Base-by-base conservation (phyloP, 116 monocot species). In the Iris pallida region DNA sequence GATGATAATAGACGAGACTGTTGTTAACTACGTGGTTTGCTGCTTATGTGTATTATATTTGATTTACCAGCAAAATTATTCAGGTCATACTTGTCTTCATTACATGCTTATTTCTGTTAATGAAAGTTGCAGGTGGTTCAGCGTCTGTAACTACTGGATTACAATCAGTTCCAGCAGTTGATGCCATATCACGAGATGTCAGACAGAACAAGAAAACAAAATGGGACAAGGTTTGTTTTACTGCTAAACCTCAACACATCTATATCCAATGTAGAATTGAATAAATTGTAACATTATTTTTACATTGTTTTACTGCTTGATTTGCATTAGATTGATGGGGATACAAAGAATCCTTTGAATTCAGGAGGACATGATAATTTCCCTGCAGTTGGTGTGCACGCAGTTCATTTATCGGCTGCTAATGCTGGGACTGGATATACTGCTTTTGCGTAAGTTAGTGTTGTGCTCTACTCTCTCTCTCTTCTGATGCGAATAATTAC, bases 321-420 rank as follows among this genome's bases (percentile, higher is more conserved):
- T 61, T 48, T 70, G 17, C 8, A 13, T 40, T 72, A 97, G 92
- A 79, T 92, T 60, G 97, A 92, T 79, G 74, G 75, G 18, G 97
- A 97, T 70, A 14, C 79, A 56, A 97, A 70, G 69, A 77, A 80
- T 79, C 69, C 84, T 49, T 49, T 69, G 13, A 72, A 55, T 47
- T 57, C 82, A 42, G 75, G 82, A 59, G 82, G 61, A 42, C 76
- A 80, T 42, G 93, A 93, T 61, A 82, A 74, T 72, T 6, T 68
- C 18, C 76, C 80, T 53, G 57, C 66, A 20, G 68, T 59, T 70
- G 74, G 71, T 69, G 74, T 77, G 17, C 78, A 85, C 72, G 83
- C 86, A 20, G 71, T 80, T n/a, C 78, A 87, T 57, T 68, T 91
- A 64, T 85, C 81, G 65, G 79, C 88, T 75, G 66, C 75, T 8